Percentiles rank a stretch among this genome's conserved stretches.
phyloP scores from a whole-genome alignment of 495 filamentous ascomycete genomes.

The Aspergillus panamensis region DNA sequence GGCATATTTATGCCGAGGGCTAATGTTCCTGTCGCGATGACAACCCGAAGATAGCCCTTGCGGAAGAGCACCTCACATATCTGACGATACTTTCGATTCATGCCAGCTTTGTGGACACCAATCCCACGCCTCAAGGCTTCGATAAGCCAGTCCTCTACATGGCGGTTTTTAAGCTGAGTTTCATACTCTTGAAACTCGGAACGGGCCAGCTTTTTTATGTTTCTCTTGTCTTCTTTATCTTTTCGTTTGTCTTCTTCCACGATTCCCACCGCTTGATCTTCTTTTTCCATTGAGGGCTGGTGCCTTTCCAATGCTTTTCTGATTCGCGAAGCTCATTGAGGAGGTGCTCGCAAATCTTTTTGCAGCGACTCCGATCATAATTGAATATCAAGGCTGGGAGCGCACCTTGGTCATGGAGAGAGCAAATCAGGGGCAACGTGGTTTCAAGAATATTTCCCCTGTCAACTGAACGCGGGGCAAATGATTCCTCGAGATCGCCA shows the following conservation, averaged over 20 bases:
- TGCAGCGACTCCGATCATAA: conserved; percentile 63
- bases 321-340: conserved; percentile 46
- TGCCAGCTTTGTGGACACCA: conserved; percentile 72
- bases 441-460: conserved; percentile 33
- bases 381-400: conserved; percentile 76
- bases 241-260: conserved; percentile 44
- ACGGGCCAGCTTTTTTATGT: conserved; percentile 42
- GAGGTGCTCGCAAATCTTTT: conserved; percentile 49
- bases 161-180: conserved; percentile 39
- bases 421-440: conserved; percentile 56
- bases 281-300: conserved; percentile 54
- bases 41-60: conserved; percentile 66
- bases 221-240: conserved; percentile 30
- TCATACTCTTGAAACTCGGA: conserved; percentile 53
- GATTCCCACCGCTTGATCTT: conserved; percentile 50
- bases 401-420: conserved; percentile 59
- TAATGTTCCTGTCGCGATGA: conserved; percentile 73
- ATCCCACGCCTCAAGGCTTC: conserved; percentile 60
- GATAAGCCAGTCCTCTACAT: conserved; percentile 47
- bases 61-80: conserved; percentile 58
- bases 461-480: background rate
- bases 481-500: background rate
- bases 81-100: conserved; percentile 74
- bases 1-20: conserved; percentile 83
- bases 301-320: conserved; percentile 55